Evolutionary conservation across 1,139 yeast genomes (phyloP).

Genomic region (Yamadazyma jaroonii): DNA sequence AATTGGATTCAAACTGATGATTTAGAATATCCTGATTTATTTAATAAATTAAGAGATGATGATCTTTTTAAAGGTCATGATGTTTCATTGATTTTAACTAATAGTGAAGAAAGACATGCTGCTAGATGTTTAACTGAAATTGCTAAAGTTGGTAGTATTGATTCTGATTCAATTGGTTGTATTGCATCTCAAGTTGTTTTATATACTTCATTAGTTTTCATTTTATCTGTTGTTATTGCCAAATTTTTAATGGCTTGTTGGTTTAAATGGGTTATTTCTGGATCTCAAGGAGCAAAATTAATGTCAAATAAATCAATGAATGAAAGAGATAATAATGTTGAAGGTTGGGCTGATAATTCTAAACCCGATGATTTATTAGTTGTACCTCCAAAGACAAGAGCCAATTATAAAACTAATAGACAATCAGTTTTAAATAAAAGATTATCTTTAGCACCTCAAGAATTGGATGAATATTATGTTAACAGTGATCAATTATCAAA

Average conservation of each 20-base stretch:
- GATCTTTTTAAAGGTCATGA: conserved; percentile 68
- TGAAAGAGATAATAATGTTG: conserved; percentile 59
- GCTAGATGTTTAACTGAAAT: conserved; percentile 88
- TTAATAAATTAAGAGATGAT: conserved; percentile 61
- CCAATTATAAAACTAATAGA: conserved; percentile 46
- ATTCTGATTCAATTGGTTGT: conserved; percentile 92
- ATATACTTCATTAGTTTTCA: conserved; percentile 76
- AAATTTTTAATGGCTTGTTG: conserved; percentile 87
- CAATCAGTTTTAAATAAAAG: conserved; percentile 44
- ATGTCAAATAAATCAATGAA: conserved; percentile 49
- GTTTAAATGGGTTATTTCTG: conserved; percentile 79
- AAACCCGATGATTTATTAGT: conserved; percentile 47
- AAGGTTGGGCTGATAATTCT: conserved; percentile 64
- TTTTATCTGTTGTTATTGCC: conserved; percentile 69
- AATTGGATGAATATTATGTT: conserved; percentile 40
- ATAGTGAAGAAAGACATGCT: conserved; percentile 62
- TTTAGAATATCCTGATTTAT: conserved; percentile 67
- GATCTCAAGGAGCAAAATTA: conserved; percentile 74
- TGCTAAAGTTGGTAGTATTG: conserved; percentile 83
- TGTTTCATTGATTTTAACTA: conserved; percentile 72
- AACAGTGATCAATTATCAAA: conserved; percentile 36
- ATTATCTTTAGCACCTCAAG: conserved; percentile 40
- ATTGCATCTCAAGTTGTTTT: conserved; percentile 85
- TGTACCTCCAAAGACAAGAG: conserved; percentile 52
- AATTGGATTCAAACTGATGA: conserved; percentile 72